Base-by-base conservation (phyloP, 2,329 filamentous ascomycete genomes). In the Xylaria polymorpha region DNA sequence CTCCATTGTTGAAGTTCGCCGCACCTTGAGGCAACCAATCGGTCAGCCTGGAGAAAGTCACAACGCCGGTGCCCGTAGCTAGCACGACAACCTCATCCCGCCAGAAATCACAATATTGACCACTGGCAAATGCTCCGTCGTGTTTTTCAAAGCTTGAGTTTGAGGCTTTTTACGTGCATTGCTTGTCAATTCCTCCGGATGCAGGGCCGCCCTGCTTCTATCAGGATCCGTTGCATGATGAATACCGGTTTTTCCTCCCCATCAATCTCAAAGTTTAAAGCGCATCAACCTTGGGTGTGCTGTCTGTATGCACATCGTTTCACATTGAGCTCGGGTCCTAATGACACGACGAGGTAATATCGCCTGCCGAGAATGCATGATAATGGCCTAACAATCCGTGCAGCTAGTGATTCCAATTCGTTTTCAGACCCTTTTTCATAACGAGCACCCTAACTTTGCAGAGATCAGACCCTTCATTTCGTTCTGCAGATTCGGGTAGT, bases 251-350 rank as follows among this genome's bases (percentile, higher is more conserved):
- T 61, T 46, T 18, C 14, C 12, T 44, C 50, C 22, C 29, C 22
- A 18, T 55, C 51, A 35, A 44, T 44, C 25, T 37, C 18, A 44
- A 55, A 55, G 48, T 39, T 37, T 44, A 64, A 25, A 37, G 44
- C 32, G 39, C 41, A 20, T 56, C 61, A 46, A 32, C 51, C 29
- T 12, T 14, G 22, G n/a, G 10, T 37, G 25, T 29, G 15, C 41
- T 29, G n/a, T 18, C 14, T 37, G 18, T 6, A 39, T 55, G 32
- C 18, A 12, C 9, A 9, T n/a, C 29, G 41, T 50, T 61, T 61
- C 57, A 20, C 15, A 29, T 60, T 9, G 22, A 48, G 20, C 39
- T 29, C 37, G 39, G 32, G 18, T 4, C 41, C 41, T 32, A 15
- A 32, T 32, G 15, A 32, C 25, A 25, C 48, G 18, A 51, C 25